Conservation (phyloP, 306 rosid species). For the Fragaria vesca region DNA sequence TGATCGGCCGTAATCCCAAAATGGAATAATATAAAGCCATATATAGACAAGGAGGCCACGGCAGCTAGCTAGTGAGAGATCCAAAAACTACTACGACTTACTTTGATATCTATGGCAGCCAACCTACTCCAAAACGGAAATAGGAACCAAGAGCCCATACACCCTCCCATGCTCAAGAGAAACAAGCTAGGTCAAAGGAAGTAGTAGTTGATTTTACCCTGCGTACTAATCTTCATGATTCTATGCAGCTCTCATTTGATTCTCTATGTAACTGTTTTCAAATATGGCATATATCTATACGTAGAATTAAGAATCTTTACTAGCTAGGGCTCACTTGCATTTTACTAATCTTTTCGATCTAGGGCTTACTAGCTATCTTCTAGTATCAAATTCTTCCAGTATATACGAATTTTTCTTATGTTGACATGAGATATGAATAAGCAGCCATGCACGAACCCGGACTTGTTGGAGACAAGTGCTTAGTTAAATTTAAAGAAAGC, state of each 20-base stretch:
- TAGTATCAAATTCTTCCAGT: too few species aligned
- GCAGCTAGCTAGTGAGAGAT: not conserved
- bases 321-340: not conserved
- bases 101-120: not conserved
- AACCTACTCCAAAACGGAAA: not conserved
- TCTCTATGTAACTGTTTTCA: too few species aligned
- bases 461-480: not conserved
- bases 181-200: not conserved
- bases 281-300: not conserved
- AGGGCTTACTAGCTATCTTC: too few species aligned
- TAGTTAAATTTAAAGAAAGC: not conserved
- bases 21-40: not conserved
- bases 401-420: not conserved
- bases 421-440: not conserved
- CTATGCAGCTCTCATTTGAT: not conserved
- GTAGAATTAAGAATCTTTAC: too few species aligned
- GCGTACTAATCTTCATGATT: not conserved
- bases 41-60: too few species aligned
- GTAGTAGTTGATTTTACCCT: not conserved
- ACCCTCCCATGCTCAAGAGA: not conserved
- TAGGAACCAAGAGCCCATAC: not conserved
- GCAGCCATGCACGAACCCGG: not conserved
- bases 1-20: not conserved
- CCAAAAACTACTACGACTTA: not conserved
- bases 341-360: too few species aligned